phyloP scores from a whole-genome alignment of 768 basidiomycete genomes.

The Lentinula sp. region DNA sequence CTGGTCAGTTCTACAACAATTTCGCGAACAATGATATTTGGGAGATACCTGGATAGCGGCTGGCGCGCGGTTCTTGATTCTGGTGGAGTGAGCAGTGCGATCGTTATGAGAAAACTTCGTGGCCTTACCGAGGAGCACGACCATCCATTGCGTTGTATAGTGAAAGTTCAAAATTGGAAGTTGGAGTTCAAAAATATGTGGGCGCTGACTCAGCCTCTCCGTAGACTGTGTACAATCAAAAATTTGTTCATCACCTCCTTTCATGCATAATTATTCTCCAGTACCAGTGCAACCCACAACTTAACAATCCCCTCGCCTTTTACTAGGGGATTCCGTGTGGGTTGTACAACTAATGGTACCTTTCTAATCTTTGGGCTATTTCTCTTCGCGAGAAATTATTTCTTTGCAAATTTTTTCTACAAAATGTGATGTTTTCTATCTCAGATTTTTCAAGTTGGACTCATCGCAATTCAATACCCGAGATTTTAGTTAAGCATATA shows the following conservation, averaged over 20 bases:
- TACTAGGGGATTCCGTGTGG: slow-evolving; percentile 27
- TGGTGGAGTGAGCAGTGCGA: slow-evolving; percentile 19
- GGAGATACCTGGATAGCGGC: slow-evolving; percentile 80
- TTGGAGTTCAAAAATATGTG: neutral
- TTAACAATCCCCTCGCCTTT: slow-evolving; percentile 26
- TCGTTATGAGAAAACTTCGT: neutral
- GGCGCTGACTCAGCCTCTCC: neutral
- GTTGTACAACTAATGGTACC: slow-evolving; percentile 10
- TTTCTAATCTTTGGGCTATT: slow-evolving; percentile 6
- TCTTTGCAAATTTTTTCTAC: neutral
- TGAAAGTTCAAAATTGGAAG: neutral
- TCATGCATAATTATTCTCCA: neutral
- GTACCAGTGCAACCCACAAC: slow-evolving; percentile 22
- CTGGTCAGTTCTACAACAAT: slow-evolving; percentile 10
- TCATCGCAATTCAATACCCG: too few relatives aligned
- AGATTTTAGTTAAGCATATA: too few relatives aligned
- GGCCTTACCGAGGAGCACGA: slow-evolving; percentile 60
- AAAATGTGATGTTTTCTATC: neutral
- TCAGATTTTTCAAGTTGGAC: neutral
- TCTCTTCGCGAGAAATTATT: neutral
- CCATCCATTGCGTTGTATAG: slow-evolving; percentile 54
- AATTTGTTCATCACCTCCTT: neutral
- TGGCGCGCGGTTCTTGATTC: slow-evolving; percentile 94
- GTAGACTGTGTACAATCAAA: slow-evolving; percentile 7
- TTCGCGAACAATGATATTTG: neutral